Conservation (phyloP, 768 basidiomycete species). For the Leucocoprinus sp. region DNA sequence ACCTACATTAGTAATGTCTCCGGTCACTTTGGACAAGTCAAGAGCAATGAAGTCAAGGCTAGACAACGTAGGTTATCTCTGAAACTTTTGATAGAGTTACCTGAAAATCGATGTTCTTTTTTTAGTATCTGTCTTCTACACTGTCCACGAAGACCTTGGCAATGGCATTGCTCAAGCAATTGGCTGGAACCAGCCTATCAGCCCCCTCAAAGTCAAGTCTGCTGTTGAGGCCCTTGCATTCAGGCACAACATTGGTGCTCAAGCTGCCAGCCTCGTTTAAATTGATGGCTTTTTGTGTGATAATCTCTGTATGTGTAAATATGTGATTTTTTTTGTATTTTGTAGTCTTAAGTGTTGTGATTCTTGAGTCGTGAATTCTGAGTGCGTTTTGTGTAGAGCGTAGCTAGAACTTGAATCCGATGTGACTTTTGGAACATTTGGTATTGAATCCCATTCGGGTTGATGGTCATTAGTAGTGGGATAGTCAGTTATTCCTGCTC, state of each 20-base stretch:
- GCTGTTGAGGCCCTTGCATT: conserved; percentile 51
- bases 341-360: no score
- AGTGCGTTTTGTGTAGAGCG: no score
- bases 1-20: conserved; percentile 63
- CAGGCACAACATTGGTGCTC: conserved; percentile 35
- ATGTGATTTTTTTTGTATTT: not conserved
- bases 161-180: conserved; percentile 76
- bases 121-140: conserved; percentile 70
- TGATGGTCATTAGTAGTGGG: no score
- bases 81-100: not conserved
- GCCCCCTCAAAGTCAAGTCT: conserved; percentile 53
- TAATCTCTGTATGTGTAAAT: not conserved
- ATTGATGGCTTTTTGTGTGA: not conserved
- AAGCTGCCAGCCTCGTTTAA: not conserved
- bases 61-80: conserved; percentile 55
- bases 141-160: conserved; percentile 65
- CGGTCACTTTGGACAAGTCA: conserved; percentile 53
- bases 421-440: no score
- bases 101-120: not conserved
- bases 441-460: no score
- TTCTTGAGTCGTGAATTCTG: no score
- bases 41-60: conserved; percentile 49
- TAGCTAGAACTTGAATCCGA: no score
- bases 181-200: conserved; percentile 45
- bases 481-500: no score